Evolutionary conservation across 441 rosid species (phyloP).

Genomic region (Erodium texanum): DNA sequence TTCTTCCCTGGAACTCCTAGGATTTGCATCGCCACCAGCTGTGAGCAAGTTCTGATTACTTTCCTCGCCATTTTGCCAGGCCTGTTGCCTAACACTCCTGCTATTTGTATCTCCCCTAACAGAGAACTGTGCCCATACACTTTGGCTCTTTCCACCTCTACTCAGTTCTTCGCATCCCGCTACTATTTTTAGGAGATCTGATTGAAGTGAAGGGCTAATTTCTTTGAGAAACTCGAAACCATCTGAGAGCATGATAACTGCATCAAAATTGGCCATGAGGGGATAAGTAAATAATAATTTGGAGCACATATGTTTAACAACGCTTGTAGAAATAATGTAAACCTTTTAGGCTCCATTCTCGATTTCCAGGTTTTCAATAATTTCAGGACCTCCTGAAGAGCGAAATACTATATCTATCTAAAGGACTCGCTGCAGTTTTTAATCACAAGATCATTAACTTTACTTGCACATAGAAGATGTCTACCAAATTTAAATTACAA

Average conservation of each 20-base stretch:
- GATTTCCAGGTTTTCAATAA: slow-evolving; percentile 21
- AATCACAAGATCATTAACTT: slow-evolving; percentile 16
- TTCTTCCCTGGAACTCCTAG: slow-evolving; percentile 62
- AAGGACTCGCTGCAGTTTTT: slow-evolving; percentile 20
- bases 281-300: background rate
- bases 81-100: slow-evolving; percentile 42
- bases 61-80: slow-evolving; percentile 59
- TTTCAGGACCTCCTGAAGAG: slow-evolving; percentile 25
- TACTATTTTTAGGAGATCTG: slow-evolving; percentile 49
- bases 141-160: slow-evolving; percentile 49
- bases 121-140: slow-evolving; percentile 57
- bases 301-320: background rate
- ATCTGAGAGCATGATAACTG: slow-evolving; percentile 60
- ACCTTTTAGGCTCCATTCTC: slow-evolving; percentile 13
- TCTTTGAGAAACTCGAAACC: slow-evolving; percentile 46
- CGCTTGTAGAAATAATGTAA: slow-evolving; percentile 4
- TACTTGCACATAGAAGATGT: background rate
- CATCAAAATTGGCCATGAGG: slow-evolving; percentile 19
- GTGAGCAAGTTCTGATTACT: slow-evolving; percentile 70
- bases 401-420: slow-evolving; percentile 17
- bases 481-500: background rate
- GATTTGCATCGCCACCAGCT: slow-evolving; percentile 58
- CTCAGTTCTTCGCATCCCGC: slow-evolving; percentile 66
- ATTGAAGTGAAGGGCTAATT: slow-evolving; percentile 36
- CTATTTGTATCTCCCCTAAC: slow-evolving; percentile 52